Evolutionary conservation across 2,329 filamentous ascomycete genomes (phyloP), one percentile per base, ranked within the genome.

Genomic region (Nemania sp.): DNA sequence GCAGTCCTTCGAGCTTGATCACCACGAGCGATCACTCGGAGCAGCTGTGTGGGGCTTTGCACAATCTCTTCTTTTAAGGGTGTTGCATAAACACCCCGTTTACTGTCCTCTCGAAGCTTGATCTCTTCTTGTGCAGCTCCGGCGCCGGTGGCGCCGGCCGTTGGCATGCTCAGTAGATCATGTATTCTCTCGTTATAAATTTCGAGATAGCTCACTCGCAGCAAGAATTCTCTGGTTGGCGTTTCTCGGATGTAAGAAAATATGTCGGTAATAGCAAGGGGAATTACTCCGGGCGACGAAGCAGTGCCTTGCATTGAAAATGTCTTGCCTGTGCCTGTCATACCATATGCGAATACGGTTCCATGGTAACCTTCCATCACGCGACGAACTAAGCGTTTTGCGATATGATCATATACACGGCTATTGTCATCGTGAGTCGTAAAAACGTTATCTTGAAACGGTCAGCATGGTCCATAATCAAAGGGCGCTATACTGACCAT

Each of bases 331-430:
- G 94, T 97, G 58, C 94, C 94, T 3, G 94, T 99, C 92, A 97
- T 97, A 68, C 94, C 94, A 71, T 99, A 99, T 15, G 93, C 93
- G 70, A 99, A 97, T 20, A 99, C 94, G 1, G 94, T 99, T 54
- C 93, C 94, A 67, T 97, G 93, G 70, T 97, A 99, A 36, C 94
- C 94, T 76, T 99, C 94, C 94, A 99, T 99, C 44, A 99, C 94
- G 66, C 94, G 83, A 63, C 94, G 88, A 41, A 99, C 94, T 46
- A 99, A 79, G 58, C 94, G 88, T 74, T 97, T 97, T 37, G 94
- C 94, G 40, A 85, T 90, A 59, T 93, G 86, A 73, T 99, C 94
- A 70, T 99, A 99, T 8, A 99, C 94, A 69, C 88, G 88, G 48
- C 90, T 86, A 70, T 99, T 99, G 70, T 97, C 90, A 69, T 99